Conservation (phyloP, 2,329 filamentous ascomycete genomes). For the Ascochyta rabiei region DNA sequence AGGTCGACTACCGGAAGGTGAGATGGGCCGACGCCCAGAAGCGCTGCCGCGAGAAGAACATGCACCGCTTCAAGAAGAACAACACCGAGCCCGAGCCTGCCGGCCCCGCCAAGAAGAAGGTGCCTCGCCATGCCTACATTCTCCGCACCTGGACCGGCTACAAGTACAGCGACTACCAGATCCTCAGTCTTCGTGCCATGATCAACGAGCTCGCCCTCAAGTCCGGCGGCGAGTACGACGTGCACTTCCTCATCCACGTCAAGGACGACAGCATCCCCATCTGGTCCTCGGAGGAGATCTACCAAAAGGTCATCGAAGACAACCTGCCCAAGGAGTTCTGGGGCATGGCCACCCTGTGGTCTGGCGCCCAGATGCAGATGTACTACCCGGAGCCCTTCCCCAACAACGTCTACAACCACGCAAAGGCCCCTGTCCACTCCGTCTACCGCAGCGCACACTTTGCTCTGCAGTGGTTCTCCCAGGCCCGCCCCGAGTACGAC, state of each 20-base stretch:
- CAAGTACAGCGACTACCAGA: conserved; percentile 76
- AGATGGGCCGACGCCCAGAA: conserved; percentile 57
- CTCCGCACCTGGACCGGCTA: conserved; percentile 85
- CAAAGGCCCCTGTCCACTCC: conserved; percentile 74
- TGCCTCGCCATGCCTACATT: conserved; percentile 77
- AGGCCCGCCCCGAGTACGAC: conserved; percentile 58
- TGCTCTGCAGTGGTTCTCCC: conserved; percentile 58
- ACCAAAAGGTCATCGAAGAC: conserved; percentile 69
- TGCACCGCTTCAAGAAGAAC: conserved; percentile 52
- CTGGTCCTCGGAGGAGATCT: conserved; percentile 76
- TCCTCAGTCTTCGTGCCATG: conserved; percentile 80
- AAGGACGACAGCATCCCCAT: conserved; percentile 77
- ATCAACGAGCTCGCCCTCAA: conserved; percentile 81
- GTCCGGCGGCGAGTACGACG: conserved; percentile 84
- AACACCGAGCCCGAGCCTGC: conserved; percentile 36
- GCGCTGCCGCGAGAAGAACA: conserved; percentile 57
- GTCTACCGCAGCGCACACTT: conserved; percentile 74
- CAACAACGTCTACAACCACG: conserved; percentile 70
- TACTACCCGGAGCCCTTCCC: conserved; percentile 89
- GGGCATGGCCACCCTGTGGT: conserved; percentile 90
- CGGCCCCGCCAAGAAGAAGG: conserved; percentile 47
- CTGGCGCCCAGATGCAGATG: conserved; percentile 87
- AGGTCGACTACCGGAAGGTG: conserved; percentile 55
- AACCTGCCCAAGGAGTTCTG: conserved; percentile 83
- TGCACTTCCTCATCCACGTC: conserved; percentile 84